Base-by-base conservation (phyloP, 176 grass and related monocot species). In the Otatea glauca region DNA sequence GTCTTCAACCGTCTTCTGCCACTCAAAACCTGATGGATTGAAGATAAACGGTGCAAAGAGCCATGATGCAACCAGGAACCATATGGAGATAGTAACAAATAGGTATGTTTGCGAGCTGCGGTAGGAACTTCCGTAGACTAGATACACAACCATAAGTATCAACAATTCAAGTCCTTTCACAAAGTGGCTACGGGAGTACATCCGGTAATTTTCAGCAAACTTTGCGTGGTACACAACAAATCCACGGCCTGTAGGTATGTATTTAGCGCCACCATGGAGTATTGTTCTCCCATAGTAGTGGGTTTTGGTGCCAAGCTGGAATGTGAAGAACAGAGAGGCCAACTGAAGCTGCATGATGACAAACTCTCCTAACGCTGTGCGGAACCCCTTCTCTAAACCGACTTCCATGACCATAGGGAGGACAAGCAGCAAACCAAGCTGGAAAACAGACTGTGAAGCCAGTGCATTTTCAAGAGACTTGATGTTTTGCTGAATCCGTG, bases 221-320 rank as follows among this genome's bases (percentile, higher is more conserved):
- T 89, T 94, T 38, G 94, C 94, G 51, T 97, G 94, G 79, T 91
- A 92, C 34, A 97, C 92, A 73, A 97, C 94, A 88, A 97, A 97
- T 42, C 94, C 94, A 85, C 92, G 94, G 14, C 94, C 94, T 68
- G 94, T 97, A 47, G 92, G 1, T 83, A 53, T 92, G 88, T 97
- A 97, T 84, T 92, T 97, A 38, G 94, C 91, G 7, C 94, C 94
- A 65, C 94, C 94, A 42, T 97, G 94, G 20, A 97, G 73, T 90
- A 97, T 92, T 72, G 94, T 97, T 83, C 87, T 92, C 76, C 94
- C 94, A 88, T 94, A 97, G 47, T 94, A 97, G 86, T 97, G 94
- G n/a, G 83, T 90, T 81, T 90, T 97, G 10, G 91, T 97, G 50
- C 94, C 94, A 68, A 97, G 91, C 82, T 97, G 91, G 82, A 97